Evolutionary conservation across 495 filamentous ascomycete species (phyloP).

Genomic region (Staphylotrichum longicolle): DNA sequence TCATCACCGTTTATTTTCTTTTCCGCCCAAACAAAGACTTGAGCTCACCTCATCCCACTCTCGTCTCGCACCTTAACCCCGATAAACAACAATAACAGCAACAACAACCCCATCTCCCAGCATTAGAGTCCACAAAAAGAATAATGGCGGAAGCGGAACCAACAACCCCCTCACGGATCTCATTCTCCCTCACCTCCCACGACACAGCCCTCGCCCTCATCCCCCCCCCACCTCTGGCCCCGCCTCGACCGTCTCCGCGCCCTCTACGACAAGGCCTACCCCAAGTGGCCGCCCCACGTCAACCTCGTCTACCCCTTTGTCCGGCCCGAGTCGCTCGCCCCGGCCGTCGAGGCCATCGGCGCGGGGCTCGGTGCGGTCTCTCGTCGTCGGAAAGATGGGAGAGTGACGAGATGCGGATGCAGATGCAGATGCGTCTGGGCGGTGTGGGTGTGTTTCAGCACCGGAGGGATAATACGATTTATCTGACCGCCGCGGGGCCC

Average conservation of each 20-base stretch:
- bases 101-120: not conserved
- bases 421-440: conserved; percentile 34
- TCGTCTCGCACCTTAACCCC: not conserved
- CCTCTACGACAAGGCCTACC: conserved; percentile 54
- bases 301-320: conserved; percentile 62
- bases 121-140: conserved; percentile 1
- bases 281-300: conserved; percentile 59
- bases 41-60: not conserved
- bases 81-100: not conserved
- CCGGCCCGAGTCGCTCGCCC: conserved; percentile 25
- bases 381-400: not conserved
- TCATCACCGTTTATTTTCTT: no score
- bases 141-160: conserved; percentile 11
- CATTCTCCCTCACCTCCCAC: conserved; percentile 35
- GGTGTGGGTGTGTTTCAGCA: conserved; percentile 43
- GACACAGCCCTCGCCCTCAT: conserved; percentile 54
- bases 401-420: not conserved
- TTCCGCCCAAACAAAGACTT: no score
- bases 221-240: conserved; percentile 44
- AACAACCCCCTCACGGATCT: conserved; percentile 33
- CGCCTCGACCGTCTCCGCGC: conserved; percentile 48
- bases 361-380: not conserved
- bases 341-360: conserved; percentile 15
- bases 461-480: conserved; percentile 45
- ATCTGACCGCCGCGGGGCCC: conserved; percentile 32